Conservation (phyloP, 805 yeast genomes). For the Kregervanrija delftensis region DNA sequence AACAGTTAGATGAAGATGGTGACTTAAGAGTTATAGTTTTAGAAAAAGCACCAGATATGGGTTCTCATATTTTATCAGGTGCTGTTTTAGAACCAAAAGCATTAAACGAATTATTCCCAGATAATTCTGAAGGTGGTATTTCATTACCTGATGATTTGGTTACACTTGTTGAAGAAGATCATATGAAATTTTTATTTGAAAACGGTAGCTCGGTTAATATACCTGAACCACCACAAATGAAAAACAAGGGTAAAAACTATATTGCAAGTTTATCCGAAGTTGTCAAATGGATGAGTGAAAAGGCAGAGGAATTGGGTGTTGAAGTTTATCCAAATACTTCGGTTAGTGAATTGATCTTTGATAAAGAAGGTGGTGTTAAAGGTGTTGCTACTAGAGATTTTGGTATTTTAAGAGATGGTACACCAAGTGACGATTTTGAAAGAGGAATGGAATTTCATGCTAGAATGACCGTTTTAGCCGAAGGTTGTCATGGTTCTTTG, state of each 20-base stretch:
- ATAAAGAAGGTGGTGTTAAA: slow-evolving; percentile 51
- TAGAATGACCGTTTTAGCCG: slow-evolving; percentile 82
- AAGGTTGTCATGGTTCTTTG: slow-evolving; percentile 97
- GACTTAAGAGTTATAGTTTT: slow-evolving; percentile 75
- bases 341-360: slow-evolving; percentile 70
- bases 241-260: slow-evolving; percentile 72
- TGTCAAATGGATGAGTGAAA: slow-evolving; percentile 73
- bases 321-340: slow-evolving; percentile 89
- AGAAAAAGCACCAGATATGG: slow-evolving; percentile 91
- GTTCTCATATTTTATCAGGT: slow-evolving; percentile 88
- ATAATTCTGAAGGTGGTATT: slow-evolving; percentile 47
- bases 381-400: slow-evolving; percentile 95
- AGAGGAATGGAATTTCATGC: slow-evolving; percentile 97
- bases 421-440: slow-evolving; percentile 73
- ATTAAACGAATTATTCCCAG: slow-evolving; percentile 74
- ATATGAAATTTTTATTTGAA: slow-evolving; percentile 61
- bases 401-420: slow-evolving; percentile 73
- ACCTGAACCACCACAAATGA: slow-evolving; percentile 93
- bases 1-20: slow-evolving; percentile 70
- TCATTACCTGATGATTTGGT: slow-evolving; percentile 72
- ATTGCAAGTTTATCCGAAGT: slow-evolving; percentile 80
- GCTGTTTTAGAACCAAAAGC: slow-evolving; percentile 92
- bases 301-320: slow-evolving; percentile 90
- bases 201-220: slow-evolving; percentile 51
- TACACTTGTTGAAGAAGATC: slow-evolving; percentile 70